Evolutionary conservation across 768 basidiomycete genomes (phyloP), one percentile per base, ranked within the genome.

Genomic region (Sutorius australiensis): DNA sequence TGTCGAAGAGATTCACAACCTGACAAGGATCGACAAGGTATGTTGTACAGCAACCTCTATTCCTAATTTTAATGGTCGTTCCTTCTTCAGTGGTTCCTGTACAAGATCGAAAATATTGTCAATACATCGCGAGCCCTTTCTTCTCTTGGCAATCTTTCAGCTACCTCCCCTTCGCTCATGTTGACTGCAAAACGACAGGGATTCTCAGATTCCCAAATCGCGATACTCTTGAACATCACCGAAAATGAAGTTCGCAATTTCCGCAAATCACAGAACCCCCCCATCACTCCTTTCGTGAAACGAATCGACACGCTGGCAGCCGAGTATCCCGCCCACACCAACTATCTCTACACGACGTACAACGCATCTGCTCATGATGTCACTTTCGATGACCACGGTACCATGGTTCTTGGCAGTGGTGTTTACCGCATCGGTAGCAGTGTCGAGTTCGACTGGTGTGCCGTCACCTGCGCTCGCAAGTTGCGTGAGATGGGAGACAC

Each of bases 381-480:
- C 67, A 82, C 90, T 19, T 98, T 98, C 67, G 78, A 95, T 64
- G 95, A 98, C 61, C 83, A 97, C 60, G 97, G 97, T 39, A 98
- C 94, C n/a, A 97, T 98, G 92, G 95, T 99, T 21, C 85, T 98
- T 21, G 97, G 97, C 24, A 92, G 89, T 54, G 97, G 97, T 62
- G 97, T 99, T 19, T 98, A 99, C 74, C 87, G 97, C 54, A 98
- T 99, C 61, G 97, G 97, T 42, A 92, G 89, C 71, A 94, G 91
- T 59, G 97, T 99, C 66, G 97, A 99, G 77, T 99, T 99, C 68
- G 97, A 99, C 70, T 99, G 97, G 97, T 99, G 97, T 69, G 95
- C 97, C n/a, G 97, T 99, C 37, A 98, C 95, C 1, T 98, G 95
- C 69, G 93, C 94, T 13, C 80, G 97, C 55, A 89, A 89, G 68